Conservation (phyloP, 345 rosid genomes). For the Euphorbia lathyris region DNA sequence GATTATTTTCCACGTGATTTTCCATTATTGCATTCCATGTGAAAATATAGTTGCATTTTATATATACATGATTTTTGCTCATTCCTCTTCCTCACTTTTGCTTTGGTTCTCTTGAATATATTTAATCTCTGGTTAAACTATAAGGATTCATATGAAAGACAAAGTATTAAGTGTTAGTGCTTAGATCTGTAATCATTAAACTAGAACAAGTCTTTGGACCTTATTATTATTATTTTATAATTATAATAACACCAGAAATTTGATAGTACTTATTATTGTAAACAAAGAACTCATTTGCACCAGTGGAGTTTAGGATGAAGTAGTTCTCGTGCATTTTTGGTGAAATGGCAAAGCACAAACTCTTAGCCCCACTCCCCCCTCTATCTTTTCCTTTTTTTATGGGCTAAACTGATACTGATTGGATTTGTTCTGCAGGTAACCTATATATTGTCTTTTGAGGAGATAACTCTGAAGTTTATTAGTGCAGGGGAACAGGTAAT, state of each 20-base stretch:
- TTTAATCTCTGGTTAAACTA: not conserved
- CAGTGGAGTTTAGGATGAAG: not conserved
- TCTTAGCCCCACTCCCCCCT: not conserved
- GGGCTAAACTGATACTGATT: conserved; percentile 17
- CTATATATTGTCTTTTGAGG: conserved; percentile 86
- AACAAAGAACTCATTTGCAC: not conserved
- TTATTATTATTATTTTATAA: not conserved
- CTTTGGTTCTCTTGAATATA: not conserved
- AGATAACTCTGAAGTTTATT: conserved; percentile 91
- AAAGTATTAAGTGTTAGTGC: not conserved
- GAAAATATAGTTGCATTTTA: not conserved
- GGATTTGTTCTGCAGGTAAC: conserved; percentile 58
- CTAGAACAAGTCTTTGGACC: not conserved
- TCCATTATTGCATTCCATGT: not conserved
- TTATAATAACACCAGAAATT: not conserved
- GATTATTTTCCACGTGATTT: conserved; percentile 1
- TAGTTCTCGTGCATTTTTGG: not conserved
- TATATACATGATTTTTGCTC: too few species aligned
- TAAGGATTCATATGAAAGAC: not conserved
- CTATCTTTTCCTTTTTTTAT: not conserved
- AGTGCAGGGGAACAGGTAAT: conserved; percentile 74
- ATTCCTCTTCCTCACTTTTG: not conserved
- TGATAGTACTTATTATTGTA: not conserved
- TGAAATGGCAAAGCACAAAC: not conserved
- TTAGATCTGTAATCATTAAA: not conserved